Percentiles rank a stretch among this genome's conserved stretches.
These are phyloP conservation scores for Aspergillus quadrilineatus DNA, from an alignment of 2,329 filamentous ascomycete genomes.

Conservation along the genomic window DNA sequence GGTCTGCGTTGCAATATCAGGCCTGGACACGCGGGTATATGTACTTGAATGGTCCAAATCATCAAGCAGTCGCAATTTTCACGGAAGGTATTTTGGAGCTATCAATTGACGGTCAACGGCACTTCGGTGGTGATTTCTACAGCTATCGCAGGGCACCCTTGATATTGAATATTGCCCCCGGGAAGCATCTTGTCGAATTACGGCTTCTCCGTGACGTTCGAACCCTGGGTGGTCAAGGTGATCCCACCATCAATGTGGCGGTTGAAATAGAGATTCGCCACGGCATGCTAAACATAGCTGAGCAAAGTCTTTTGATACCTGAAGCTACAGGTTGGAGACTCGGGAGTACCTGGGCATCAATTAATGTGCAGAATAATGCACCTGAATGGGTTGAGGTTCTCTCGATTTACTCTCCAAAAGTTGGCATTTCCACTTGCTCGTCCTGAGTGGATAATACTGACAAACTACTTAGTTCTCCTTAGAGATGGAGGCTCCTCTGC, in stretches of 20 bases:
- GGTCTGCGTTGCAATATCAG: conserved; percentile 60
- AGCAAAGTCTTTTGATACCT: conserved; percentile 46
- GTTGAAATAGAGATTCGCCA: conserved; percentile 34
- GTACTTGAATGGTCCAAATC: conserved; percentile 36
- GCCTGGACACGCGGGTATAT: conserved; percentile 56
- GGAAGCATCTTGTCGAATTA: conserved; percentile 53
- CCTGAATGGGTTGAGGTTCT: conserved; percentile 20
- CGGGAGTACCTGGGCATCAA: conserved; percentile 49
- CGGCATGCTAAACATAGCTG: conserved; percentile 30
- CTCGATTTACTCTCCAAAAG: conserved; percentile 21
- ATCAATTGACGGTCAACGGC: conserved; percentile 51
- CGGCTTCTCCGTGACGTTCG: conserved; percentile 58
- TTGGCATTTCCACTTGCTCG: conserved; percentile 5
- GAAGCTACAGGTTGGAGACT: conserved; percentile 53
- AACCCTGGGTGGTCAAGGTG: conserved; percentile 53
- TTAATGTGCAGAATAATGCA: conserved; percentile 50
- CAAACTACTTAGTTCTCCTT: conserved; percentile 5
- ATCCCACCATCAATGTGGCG: conserved; percentile 47
- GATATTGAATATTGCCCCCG: conserved; percentile 51
- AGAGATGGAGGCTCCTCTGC: conserved; percentile 19
- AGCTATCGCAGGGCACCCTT: conserved; percentile 51
- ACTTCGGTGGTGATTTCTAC: conserved; percentile 61
- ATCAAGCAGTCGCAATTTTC: conserved; percentile 42
- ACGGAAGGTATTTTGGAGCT: conserved; percentile 53
- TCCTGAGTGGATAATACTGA: neutral